Conservation (phyloP, 2,329 filamentous ascomycete genomes). For the Pseudocercospora macadamiae region DNA sequence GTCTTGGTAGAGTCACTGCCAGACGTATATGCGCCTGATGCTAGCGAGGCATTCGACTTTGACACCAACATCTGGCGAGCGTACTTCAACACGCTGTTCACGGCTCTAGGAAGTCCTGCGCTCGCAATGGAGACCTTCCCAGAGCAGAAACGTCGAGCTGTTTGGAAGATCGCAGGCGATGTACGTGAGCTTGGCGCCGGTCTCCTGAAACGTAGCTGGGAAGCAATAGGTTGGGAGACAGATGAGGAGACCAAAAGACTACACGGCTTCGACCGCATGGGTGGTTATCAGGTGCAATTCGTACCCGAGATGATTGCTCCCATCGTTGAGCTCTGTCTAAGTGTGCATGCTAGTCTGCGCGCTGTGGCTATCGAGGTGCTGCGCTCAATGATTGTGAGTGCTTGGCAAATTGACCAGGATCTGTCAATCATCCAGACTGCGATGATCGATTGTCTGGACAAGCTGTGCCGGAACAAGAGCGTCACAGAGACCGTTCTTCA, state of each 20-base stretch:
- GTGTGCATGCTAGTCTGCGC: constrained; percentile 88
- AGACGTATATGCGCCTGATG: constrained; percentile 83
- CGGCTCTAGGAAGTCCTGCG: constrained; percentile 84
- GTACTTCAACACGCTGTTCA: constrained; percentile 87
- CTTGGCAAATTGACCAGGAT: constrained; percentile 95
- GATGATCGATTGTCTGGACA: constrained; percentile 91
- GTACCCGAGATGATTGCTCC: constrained; percentile 89
- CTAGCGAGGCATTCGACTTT: constrained; percentile 59
- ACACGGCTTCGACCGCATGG: constrained; percentile 81
- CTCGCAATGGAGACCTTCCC: constrained; percentile 93
- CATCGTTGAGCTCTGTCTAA: constrained; percentile 91
- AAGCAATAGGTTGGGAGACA: constrained; percentile 95
- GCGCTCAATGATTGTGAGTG: constrained; percentile 97
- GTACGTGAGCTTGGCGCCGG: constrained; percentile 90
- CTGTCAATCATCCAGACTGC: constrained; percentile 89
- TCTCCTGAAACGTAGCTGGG: constrained; percentile 82
- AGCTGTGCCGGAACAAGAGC: constrained; percentile 77
- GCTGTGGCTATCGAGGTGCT: constrained; percentile 89
- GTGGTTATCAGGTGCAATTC: constrained; percentile 97
- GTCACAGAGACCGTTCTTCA: constrained; percentile 87
- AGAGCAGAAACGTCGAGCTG: constrained; percentile 91
- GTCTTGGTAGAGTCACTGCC: constrained; percentile 83
- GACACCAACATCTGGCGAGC: constrained; percentile 92
- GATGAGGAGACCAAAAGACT: constrained; percentile 74
- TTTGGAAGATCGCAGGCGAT: constrained; percentile 99